Evolutionary conservation across 129 eudicot species (phyloP), one percentile per base, ranked within the genome.

Genomic region (Centaurea solstitialis): DNA sequence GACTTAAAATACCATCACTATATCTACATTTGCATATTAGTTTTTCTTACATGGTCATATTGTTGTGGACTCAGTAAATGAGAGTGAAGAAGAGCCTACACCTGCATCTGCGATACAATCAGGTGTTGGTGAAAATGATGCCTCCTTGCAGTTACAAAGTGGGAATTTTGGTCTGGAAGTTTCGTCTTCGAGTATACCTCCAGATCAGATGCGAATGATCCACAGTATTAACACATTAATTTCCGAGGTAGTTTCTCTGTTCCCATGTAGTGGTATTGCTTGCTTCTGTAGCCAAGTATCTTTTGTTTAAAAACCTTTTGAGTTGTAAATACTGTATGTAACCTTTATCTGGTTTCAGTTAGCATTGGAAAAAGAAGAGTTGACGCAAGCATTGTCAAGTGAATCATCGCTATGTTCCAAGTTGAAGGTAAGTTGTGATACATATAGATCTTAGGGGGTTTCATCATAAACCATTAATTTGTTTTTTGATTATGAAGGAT

Each of bases 141-240:
- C 82, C 40, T 73, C 65, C 68, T 79, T 72, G 50, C 87, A 77
- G 45, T 73, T 77, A 77, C 89, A 92, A 76, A 87, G 28, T 79
- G 59, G 80, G 24, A 70, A 77, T 70, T 76, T 86, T 80, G 88
- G 85, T 76, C 86, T 85, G 82, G 97, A 91, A 67, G 83, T 76
- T 83, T 76, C 83, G 62, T 84, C 93, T 68, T 73, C 77, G 68
- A 86, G 87, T 74, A 83, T 93, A 85, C 99, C 98, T 59, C 86
- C 93, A 35, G 99, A 96, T 68, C 99, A 96, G 76, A 74, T 83
- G 73, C 89, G 88, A 88, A 89, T 77, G 89, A 89, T 96, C 71
- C 90, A 91, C 70, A 93, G 88, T 80, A 96, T 96, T 12, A 87
- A 86, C 79, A 87, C 95, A 22, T 83, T 93, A 66, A 89, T 96